Evolutionary conservation across 352 stramenopile genomes (phyloP).

Genomic region (Phytophthora chlamydospora): DNA sequence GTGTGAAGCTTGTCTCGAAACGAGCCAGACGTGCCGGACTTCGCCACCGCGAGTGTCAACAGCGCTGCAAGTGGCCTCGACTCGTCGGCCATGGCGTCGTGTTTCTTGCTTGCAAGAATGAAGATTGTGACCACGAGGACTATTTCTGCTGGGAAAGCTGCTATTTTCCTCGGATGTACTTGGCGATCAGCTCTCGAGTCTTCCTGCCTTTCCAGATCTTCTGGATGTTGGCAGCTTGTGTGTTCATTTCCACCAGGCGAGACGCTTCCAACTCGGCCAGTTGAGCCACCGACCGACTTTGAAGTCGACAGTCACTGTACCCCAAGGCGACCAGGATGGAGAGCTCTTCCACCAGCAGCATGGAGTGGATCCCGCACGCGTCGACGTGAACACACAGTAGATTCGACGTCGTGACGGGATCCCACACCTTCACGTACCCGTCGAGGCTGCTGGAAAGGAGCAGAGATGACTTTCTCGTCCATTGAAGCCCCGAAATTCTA

Average conservation of each 20-base stretch:
- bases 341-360: conserved; percentile 35
- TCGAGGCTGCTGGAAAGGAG: conserved; percentile 58
- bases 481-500: conserved; percentile 55
- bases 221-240: conserved; percentile 51
- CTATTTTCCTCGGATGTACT: conserved; percentile 42
- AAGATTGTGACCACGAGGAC: not conserved
- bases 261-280: conserved; percentile 52
- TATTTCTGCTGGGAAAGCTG: conserved; percentile 6
- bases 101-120: not conserved
- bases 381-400: conserved; percentile 53
- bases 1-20: conserved; percentile 17
- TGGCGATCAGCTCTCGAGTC: conserved; percentile 55
- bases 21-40: conserved; percentile 10
- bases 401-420: conserved; percentile 30
- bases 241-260: conserved; percentile 37
- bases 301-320: conserved; percentile 50
- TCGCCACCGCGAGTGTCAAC: conserved; percentile 28
- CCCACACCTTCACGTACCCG: conserved; percentile 76
- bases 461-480: conserved; percentile 48
- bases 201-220: conserved; percentile 62
- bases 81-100: conserved; percentile 22
- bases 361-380: conserved; percentile 45
- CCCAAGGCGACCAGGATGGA: conserved; percentile 39
- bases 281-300: conserved; percentile 43
- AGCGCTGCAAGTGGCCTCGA: conserved; percentile 12